Base-by-base conservation (phyloP, 768 basidiomycete genomes). In the Rhizopogon sp. region DNA sequence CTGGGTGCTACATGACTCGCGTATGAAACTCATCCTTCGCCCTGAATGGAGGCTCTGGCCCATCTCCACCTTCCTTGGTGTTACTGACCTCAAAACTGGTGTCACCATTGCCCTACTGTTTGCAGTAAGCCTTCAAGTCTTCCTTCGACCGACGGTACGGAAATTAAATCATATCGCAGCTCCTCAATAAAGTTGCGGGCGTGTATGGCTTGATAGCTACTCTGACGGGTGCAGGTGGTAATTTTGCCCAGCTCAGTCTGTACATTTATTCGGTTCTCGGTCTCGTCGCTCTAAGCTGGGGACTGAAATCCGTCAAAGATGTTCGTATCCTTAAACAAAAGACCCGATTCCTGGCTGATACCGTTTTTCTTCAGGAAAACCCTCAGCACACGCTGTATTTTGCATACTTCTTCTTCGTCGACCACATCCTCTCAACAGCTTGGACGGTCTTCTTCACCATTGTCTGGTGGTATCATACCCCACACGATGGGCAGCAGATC, bases 171-270 rank as follows among this genome's bases (percentile, higher is more conserved):
- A 58, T 61, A 39, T 60, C 47, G 25, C 64, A 90, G 90, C 73
- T 93, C 52, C 76, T 99, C 60, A 99, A 99, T 81, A 99, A 99
- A 74, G 96, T 95, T 49, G 95, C 97, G 17, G 96, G 97, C 50
- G 83, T 98, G 8, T 99, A 98, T 68, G 97, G 97, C 53, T 81
- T 99, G 55, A 86, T 99, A 56, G 95, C 94, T 5, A 81, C 94
- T 54, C 72, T 94, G 56, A 89, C 88, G 1, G 95, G 95, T 17
- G 87, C 90, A 31, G 93, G 90, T n/a, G 88, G 89, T n/a, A 85
- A 88, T n/a, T 84, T 93, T 61, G 85, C 88, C 0, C 97, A 99
- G 72, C 79, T 98, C 57, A 90, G 85, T 69, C 79, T 96, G 66
- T 98, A 98, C 71, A 77, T 94, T 17, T 99, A 99, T 75, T 98